These are phyloP conservation scores for Perilla frutescens DNA, from an alignment of 257 asterid species.

Conservation along the genomic window DNA sequence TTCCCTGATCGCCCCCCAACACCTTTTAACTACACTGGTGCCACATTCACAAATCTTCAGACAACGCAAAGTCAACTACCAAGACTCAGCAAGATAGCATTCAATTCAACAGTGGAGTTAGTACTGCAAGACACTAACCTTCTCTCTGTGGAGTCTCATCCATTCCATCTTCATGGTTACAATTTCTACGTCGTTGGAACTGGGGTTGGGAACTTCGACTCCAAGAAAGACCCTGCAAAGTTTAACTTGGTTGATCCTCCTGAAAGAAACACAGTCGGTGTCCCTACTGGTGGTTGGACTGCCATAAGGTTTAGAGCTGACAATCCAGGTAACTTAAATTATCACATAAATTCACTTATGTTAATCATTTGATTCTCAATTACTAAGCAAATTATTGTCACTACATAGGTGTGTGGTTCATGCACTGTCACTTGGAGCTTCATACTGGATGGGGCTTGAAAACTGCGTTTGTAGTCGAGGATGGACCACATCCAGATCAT, in stretches of 20 bases:
- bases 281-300: constrained; percentile 48
- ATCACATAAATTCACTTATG: background rate
- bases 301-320: constrained; percentile 45
- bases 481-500: constrained; percentile 38
- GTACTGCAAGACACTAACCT: constrained; percentile 50
- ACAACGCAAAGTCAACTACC: constrained; percentile 34
- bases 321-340: constrained; percentile 34
- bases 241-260: constrained; percentile 43
- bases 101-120: constrained; percentile 48
- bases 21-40: constrained; percentile 47
- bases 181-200: constrained; percentile 50
- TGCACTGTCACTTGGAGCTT: constrained; percentile 52
- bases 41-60: constrained; percentile 46
- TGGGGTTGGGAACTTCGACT: constrained; percentile 45
- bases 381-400: background rate
- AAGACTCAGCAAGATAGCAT: constrained; percentile 36
- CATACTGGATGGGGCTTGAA: constrained; percentile 49
- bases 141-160: constrained; percentile 45
- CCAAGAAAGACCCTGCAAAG: constrained; percentile 34
- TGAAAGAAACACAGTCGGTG: constrained; percentile 46
- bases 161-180: constrained; percentile 46
- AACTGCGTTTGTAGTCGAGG: constrained; percentile 46
- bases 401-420: constrained; percentile 42
- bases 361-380: background rate
- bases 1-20: constrained; percentile 43